Evolutionary conservation across 2,329 filamentous ascomycete genomes (phyloP).

Genomic region (Pseudovirgaria hyperparasitica): DNA sequence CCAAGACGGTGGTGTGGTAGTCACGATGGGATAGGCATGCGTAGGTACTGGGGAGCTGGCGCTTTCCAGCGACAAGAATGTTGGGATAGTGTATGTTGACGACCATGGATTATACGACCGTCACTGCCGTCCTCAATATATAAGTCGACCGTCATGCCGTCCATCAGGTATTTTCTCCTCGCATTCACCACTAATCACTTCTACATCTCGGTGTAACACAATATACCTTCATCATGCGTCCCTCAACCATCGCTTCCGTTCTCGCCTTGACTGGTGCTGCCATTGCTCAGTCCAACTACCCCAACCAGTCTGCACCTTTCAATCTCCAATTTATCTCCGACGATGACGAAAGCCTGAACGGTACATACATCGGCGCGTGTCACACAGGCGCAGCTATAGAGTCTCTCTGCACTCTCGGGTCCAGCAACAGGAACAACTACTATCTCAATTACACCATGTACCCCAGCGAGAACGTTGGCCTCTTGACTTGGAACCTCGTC

Average conservation of each 20-base stretch:
- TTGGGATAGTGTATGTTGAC: too few relatives aligned
- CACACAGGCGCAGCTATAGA: conserved; percentile 38
- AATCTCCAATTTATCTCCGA: conserved; percentile 26
- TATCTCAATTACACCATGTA: too few relatives aligned
- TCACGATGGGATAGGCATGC: too few relatives aligned
- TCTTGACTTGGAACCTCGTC: conserved; percentile 32
- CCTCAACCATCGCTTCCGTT: conserved; percentile 7
- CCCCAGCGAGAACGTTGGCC: conserved; percentile 16
- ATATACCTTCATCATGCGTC: conserved; percentile 10
- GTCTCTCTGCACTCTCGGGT: conserved; percentile 32
- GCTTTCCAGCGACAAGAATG: too few relatives aligned
- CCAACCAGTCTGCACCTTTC: conserved; percentile 31
- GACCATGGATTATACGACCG: too few relatives aligned
- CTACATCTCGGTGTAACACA: conserved; percentile 2
- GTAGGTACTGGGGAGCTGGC: too few relatives aligned
- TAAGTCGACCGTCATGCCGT: too few relatives aligned
- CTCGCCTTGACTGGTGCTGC: conserved; percentile 12
- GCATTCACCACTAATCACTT: too few relatives aligned
- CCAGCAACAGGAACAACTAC: conserved; percentile 12
- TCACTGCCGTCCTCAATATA: too few relatives aligned
- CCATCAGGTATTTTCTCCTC: too few relatives aligned
- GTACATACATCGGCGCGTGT: conserved; percentile 28
- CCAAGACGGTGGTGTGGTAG: too few relatives aligned
- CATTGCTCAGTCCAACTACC: conserved; percentile 18
- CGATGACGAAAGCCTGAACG: conserved; percentile 26